These are phyloP conservation scores for Juglanconis sp. DNA, from an alignment of 2,329 filamentous ascomycete genomes.

Conservation along the genomic window DNA sequence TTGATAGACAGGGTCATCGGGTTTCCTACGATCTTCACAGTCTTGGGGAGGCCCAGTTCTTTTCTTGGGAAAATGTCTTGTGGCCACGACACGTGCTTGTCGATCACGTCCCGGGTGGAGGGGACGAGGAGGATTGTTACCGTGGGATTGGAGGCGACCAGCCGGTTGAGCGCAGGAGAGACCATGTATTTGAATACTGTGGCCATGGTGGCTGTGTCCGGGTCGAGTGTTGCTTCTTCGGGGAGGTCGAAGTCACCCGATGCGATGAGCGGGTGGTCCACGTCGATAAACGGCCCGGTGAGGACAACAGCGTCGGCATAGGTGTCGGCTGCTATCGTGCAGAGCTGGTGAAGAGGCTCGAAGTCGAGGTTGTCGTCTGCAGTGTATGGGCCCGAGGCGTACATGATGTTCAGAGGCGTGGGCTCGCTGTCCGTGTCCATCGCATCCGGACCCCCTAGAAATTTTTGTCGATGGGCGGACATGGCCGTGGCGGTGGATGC, in stretches of 20 bases:
- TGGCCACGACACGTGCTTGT: constrained; percentile 84
- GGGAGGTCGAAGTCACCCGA: constrained; percentile 76
- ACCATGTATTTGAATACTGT: constrained; percentile 83
- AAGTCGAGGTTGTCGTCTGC: constrained; percentile 90
- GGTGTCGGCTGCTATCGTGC: constrained; percentile 69
- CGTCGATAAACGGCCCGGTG: constrained; percentile 83
- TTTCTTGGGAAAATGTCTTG: constrained; percentile 60
- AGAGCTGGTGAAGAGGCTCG: constrained; percentile 79
- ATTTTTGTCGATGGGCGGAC: constrained; percentile 64
- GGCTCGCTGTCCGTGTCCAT: constrained; percentile 59
- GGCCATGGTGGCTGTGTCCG: constrained; percentile 74
- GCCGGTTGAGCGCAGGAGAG: constrained; percentile 66
- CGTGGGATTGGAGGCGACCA: constrained; percentile 66
- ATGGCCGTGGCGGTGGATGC: constrained; percentile 67
- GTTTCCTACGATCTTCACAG: constrained; percentile 72
- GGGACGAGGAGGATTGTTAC: constrained; percentile 82
- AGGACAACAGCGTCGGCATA: constrained; percentile 78
- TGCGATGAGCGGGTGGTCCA: constrained; percentile 84
- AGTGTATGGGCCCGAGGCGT: constrained; percentile 86
- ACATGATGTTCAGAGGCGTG: constrained; percentile 70
- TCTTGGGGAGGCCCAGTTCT: constrained; percentile 76
- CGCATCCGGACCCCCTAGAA: constrained; percentile 61
- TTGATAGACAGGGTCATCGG: constrained; percentile 88
- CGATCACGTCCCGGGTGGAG: constrained; percentile 76
- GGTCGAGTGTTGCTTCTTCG: constrained; percentile 62